A percentile compares a stretch with the other conserved stretches of the same genome.
phyloP scores from a whole-genome alignment of 371 early-diverging fungal genomes.

The Chytridium lagenaria region DNA sequence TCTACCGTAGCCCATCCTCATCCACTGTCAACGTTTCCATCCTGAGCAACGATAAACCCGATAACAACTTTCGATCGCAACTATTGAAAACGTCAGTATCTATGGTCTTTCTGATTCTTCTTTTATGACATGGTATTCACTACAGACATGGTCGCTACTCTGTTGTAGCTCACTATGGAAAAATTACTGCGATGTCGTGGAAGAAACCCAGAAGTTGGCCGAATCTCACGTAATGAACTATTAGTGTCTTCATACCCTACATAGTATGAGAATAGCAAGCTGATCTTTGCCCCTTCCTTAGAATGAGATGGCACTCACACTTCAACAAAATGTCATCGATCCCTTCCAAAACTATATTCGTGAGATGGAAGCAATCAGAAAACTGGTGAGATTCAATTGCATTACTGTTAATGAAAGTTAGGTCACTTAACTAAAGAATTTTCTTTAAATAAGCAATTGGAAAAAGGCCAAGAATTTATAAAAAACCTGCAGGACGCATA shows the following conservation, averaged over 20 bases:
- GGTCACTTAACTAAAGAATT: background rate
- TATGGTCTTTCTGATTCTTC: background rate
- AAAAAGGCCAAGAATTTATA: constrained; percentile 38
- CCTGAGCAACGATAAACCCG: background rate
- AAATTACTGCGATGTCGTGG: constrained; percentile 39
- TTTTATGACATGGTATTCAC: background rate
- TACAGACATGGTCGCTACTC: no score
- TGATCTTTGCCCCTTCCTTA: no score
- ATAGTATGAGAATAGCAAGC: background rate
- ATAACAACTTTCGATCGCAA: constrained; percentile 26
- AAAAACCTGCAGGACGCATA: constrained; percentile 46
- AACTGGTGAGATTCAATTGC: constrained; percentile 39
- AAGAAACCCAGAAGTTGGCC: constrained; percentile 37
- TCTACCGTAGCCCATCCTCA: constrained; percentile 18
- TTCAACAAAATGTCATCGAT: constrained; percentile 41
- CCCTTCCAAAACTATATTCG: constrained; percentile 41
- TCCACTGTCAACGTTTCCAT: constrained; percentile 12
- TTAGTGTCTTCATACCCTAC: background rate
- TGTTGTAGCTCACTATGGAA: constrained; percentile 46
- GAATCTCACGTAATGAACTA: constrained; percentile 44
- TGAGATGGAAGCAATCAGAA: constrained; percentile 47
- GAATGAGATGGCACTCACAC: constrained; percentile 35
- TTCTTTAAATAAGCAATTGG: constrained; percentile 35
- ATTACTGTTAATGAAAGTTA: background rate
- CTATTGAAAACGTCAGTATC: constrained; percentile 36